These are phyloP conservation scores for Lentinula lateritia DNA, from an alignment of 768 basidiomycete species.

Conservation along the genomic window DNA sequence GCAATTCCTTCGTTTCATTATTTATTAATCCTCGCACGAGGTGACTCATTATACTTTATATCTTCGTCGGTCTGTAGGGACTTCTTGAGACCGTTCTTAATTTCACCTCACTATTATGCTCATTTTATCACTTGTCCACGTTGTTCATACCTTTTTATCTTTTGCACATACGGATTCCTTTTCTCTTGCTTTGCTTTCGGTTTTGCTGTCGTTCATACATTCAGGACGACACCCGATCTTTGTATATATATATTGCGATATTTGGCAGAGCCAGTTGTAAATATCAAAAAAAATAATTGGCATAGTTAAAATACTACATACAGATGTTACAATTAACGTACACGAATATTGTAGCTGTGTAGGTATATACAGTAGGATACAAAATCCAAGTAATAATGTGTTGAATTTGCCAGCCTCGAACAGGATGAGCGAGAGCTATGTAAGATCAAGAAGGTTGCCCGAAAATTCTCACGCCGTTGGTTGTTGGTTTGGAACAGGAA, in stretches of 20 bases:
- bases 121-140: neutral
- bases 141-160: neutral
- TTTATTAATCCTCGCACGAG: neutral
- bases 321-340: neutral
- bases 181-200: neutral
- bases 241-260: neutral
- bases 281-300: neutral
- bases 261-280: neutral
- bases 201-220: neutral
- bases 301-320: neutral
- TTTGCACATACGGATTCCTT: neutral
- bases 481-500: neutral
- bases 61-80: neutral
- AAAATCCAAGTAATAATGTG: neutral
- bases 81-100: neutral
- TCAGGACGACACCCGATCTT: too few relatives aligned
- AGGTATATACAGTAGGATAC: neutral
- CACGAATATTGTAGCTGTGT: neutral
- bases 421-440: neutral
- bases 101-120: neutral
- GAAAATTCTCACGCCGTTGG: neutral
- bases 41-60: neutral
- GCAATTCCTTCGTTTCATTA: neutral
- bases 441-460: neutral
- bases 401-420: neutral